Percentiles rank a stretch among this genome's conserved stretches.
These are phyloP conservation scores for Cenchrus fungigraminus DNA, from an alignment of 176 grass and related monocot species.

Conservation along the genomic window DNA sequence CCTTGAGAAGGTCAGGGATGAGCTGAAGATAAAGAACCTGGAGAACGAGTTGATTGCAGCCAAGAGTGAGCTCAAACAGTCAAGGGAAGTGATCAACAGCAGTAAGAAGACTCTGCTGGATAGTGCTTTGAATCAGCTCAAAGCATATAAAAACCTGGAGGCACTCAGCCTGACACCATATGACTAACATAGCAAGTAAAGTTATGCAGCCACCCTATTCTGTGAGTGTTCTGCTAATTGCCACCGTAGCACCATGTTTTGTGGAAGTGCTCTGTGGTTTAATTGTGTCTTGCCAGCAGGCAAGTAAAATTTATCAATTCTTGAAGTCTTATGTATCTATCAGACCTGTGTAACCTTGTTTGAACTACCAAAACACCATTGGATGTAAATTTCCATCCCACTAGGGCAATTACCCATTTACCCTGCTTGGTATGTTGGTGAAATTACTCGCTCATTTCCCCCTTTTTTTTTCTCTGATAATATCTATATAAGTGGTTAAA, in stretches of 20 bases:
- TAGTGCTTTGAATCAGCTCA: conserved; percentile 44
- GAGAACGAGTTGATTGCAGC: conserved; percentile 36
- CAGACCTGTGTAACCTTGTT: neutral
- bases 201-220: neutral
- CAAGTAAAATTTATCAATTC: neutral
- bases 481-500: neutral
- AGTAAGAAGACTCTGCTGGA: conserved; percentile 47
- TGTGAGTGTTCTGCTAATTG: neutral
- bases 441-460: conserved; percentile 11
- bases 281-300: neutral
- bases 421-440: neutral
- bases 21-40: conserved; percentile 38
- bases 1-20: conserved; percentile 40
- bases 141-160: conserved; percentile 39
- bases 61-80: conserved; percentile 41
- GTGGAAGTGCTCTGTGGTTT: neutral
- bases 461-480: neutral
- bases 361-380: neutral
- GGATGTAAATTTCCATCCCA: neutral
- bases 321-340: conserved; percentile 12
- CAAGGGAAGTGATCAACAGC: conserved; percentile 18
- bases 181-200: neutral
- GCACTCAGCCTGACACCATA: conserved; percentile 16
- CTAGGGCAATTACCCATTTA: neutral
- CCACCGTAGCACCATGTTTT: neutral